Conservation (phyloP, 768 basidiomycete genomes). For the Kwoniella europaea region DNA sequence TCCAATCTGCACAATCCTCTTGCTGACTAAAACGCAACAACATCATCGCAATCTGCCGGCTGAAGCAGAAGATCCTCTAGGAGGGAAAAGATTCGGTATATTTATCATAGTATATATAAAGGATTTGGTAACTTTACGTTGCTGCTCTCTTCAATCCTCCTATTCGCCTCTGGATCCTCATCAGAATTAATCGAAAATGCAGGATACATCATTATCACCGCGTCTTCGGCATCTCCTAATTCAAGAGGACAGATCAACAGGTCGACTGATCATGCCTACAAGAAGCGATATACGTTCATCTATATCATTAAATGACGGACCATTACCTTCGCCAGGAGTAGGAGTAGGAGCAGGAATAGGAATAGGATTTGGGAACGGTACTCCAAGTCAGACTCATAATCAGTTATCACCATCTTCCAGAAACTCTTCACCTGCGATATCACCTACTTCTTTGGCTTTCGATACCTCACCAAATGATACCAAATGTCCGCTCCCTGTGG, state of each 20-base stretch:
- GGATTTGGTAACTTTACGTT: not conserved
- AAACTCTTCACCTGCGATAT: slow-evolving; percentile 19
- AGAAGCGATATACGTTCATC: slow-evolving; percentile 8
- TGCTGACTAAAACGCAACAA: not conserved
- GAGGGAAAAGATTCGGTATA: not conserved
- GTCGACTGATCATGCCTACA: slow-evolving; percentile 24
- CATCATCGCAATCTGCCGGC: not conserved
- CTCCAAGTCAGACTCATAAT: not conserved
- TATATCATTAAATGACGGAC: slow-evolving; percentile 12
- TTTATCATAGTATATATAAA: not conserved
- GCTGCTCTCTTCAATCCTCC: not conserved
- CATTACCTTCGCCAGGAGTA: not conserved
- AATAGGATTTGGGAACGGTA: not conserved
- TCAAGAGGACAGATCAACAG: slow-evolving; percentile 38
- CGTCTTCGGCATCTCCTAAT: slow-evolving; percentile 43
- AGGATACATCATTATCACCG: slow-evolving; percentile 31
- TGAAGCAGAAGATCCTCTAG: not conserved
- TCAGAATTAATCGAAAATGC: slow-evolving; percentile 7
- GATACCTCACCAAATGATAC: slow-evolving; percentile 13
- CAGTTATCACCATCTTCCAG: not conserved
- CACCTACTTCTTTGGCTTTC: slow-evolving; percentile 23
- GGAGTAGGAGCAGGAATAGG: not conserved
- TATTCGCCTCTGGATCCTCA: not conserved
- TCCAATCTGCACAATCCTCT: not conserved
- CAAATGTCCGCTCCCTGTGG: not conserved